These are phyloP conservation scores for Fusarium irregulare DNA, from an alignment of 2,329 filamentous ascomycete species.

Conservation along the genomic window DNA sequence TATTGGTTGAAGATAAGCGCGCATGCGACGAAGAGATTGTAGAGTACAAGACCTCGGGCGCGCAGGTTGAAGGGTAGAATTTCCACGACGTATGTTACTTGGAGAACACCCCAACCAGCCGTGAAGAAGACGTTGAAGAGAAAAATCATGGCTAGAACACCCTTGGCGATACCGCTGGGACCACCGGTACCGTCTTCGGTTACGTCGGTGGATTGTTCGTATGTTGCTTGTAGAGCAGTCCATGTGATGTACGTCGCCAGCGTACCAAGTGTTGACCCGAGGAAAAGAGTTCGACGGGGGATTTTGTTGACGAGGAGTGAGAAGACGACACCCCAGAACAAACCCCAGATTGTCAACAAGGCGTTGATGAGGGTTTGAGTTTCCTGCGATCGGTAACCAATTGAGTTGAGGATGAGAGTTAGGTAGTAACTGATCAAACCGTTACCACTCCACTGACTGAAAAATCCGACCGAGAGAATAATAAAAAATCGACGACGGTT, in stretches of 20 bases:
- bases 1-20: conserved; percentile 21
- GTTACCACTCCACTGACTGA: conserved; percentile 21
- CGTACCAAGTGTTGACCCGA: conserved; percentile 8
- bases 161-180: conserved; percentile 9
- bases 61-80: conserved; percentile 15
- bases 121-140: conserved; percentile 23
- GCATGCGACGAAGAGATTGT: conserved; percentile 9
- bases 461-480: conserved; percentile 14
- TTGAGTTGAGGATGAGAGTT: conserved; percentile 19
- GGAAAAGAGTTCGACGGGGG: conserved; percentile 7
- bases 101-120: conserved; percentile 16
- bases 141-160: conserved; percentile 22
- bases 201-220: conserved; percentile 16
- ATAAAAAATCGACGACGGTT: conserved; percentile 21
- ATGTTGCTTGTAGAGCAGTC: conserved; percentile 9
- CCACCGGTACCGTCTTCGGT: conserved; percentile 14
- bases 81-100: conserved; percentile 19
- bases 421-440: conserved; percentile 19
- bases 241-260: conserved; percentile 10
- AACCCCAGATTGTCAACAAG: not conserved
- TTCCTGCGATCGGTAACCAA: conserved; percentile 15
- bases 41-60: conserved; percentile 3
- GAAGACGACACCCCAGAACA: conserved; percentile 17
- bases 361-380: conserved; percentile 15
- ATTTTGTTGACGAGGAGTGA: conserved; percentile 15